Base-by-base conservation (phyloP, 2,329 filamentous ascomycete genomes). In the Diaporthe ilicicola region DNA sequence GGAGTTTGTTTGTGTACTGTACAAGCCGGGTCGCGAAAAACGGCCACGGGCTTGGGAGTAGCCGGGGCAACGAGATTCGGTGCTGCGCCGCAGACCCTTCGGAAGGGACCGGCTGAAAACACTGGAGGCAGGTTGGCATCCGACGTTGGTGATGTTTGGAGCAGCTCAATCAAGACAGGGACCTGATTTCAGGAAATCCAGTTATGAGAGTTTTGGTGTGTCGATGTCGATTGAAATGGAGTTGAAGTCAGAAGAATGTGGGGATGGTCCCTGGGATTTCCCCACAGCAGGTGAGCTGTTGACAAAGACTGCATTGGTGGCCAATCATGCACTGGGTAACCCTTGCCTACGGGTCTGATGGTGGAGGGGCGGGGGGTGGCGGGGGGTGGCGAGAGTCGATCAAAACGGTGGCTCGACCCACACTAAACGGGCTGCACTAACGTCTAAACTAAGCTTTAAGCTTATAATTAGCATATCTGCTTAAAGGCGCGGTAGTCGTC, bases 1-100 rank as follows among this genome's bases (percentile, higher is more conserved):
- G 29, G 51, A 55, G 51, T n/a, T 22, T 55, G 51, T 55, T 55
- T 37, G 51, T 55, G 51, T 55, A 22, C 51, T n/a, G n/a, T n/a
- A n/a, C n/a, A n/a, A 37, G 22, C 12, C 19, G 12, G 51, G 51
- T 37, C 51, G 51, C 51, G 27, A 55, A 55, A 55, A 55, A n/a
- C 51, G 51, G 51, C 19, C 51, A 19, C 51, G n/a, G 51, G 19
- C 51, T n/a, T 54, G 2, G 51, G 8, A 55, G 51, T 55, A 55
- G 51, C 51, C 51, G 51, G 51, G 51, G 51, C 51, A 55, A 55
- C 51, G 15, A 55, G 51, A 15, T 4, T 17, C 8, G 2, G 51
- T 55, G 51, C 51, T 55, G 51, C 51, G 51, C 51, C 51, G 51
- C 51, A 55, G 51, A n/a, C 12, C 13, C 29, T 37, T 22, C 10